Base-by-base conservation (phyloP, 257 asterid species). In the Solanum chaucha region DNA sequence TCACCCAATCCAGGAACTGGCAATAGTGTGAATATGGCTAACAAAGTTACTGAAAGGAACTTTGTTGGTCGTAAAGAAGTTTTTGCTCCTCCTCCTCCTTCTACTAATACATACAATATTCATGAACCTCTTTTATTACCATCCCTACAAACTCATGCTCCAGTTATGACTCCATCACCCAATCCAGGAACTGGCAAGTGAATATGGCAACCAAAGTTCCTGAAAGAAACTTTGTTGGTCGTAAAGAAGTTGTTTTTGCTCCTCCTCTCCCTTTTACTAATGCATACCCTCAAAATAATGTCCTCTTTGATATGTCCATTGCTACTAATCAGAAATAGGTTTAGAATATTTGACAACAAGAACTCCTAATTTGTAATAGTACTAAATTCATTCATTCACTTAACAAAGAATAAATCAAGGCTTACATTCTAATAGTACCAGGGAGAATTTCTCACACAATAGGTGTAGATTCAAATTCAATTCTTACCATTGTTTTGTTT, bases 241-340 rank as follows among this genome's bases (percentile, higher is more conserved):
- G n/a, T 55, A 55, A 19, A 55, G 4, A 55, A 55, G n/a, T 6
- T 17, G 64, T 17, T 55, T 17, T 19, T 55, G n/a, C 64, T 17
- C 64, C 64, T 55, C 64, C 24, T 17, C 64, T 17, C n/a, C 64
- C 64, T 55, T 9, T 83, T 70, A 26, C 28, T 83, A 77, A 82
- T 61, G 91, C 87, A 35, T 88, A 90, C 86, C 90, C 90, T 6
- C 58, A 24, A 70, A 89, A 88, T 73, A 85, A 51, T 48, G 86
- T 88, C 64, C 85, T 82, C 80, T 90, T 77, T 85, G 93, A 90
- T 40, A 89, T 90, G 44, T 13, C 61, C 14, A 1, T 3, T 4
- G 92, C 90, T 36, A 74, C 87, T 24, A 83, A 72, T 24, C 77
- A 88, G 40, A 75, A 91, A 28, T 86, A 70, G 71, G 61, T 65